Base-by-base conservation (phyloP, 2,329 filamentous ascomycete species). In the Dendryphion nanum region DNA sequence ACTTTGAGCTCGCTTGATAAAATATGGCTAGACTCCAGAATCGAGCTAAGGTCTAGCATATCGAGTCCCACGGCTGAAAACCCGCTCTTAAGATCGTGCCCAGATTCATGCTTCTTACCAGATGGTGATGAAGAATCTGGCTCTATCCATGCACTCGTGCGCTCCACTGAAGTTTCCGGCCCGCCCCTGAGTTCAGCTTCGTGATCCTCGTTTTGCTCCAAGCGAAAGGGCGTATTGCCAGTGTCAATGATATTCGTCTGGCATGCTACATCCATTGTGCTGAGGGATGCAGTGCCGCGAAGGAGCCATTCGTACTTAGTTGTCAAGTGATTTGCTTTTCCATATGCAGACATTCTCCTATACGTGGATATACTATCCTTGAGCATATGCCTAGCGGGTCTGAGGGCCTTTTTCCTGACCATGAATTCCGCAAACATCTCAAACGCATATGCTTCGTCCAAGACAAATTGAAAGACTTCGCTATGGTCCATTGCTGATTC, bases 21-120 rank as follows among this genome's bases (percentile, higher is more conserved):
- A 30, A 90, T 78, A 57, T 89, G 86, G 7, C 84, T 89, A 3
- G 83, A 87, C 51, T 86, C 82, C 12, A 91, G 71, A 41, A 91
- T 90, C 17, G 83, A 84, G 29, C 86, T 83, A 44, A 90, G 65
- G 61, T 90, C 86, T 56, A 91, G 82, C 82, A 91, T 89, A 66
- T 91, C 86, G 37, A 91, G 75, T 4, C 72, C 73, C 1, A 70
- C 67, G 18, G 85, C 82, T 28, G 85, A 84, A 42, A 89, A 72
- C 8, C 83, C 82, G 23, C 72, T 78, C 3, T 77, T 78, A 15
- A 77, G 71, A 46, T 81, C 79, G 5, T 75, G 64, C 41, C 77
- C 74, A 32, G 55, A 47, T 28, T 59, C 55, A 16, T 53, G 57
- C 14, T 59, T 53, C 38, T 66, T 64, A 20, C 70, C 71, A 3